A percentile compares a stretch with the other conserved stretches of the same genome.
phyloP scores from a whole-genome alignment of 805 yeast species.

The Hanseniaspora mollemarum region DNA sequence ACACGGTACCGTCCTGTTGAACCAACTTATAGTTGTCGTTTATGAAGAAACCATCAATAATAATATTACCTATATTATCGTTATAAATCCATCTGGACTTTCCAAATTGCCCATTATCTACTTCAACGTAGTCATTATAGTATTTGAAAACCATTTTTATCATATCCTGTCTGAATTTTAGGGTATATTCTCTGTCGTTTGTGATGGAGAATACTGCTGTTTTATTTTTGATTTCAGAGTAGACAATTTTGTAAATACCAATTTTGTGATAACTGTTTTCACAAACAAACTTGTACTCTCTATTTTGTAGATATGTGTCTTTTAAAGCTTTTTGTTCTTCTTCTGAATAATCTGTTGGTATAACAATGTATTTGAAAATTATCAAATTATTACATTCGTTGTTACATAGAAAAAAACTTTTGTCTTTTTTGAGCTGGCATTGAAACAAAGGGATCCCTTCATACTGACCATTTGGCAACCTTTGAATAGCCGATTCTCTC shows the following conservation, averaged over 20 bases:
- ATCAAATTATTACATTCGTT: not conserved
- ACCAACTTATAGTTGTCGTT: not conserved
- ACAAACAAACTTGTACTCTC: not conserved
- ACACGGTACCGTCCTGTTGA: not conserved
- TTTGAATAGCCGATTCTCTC: not conserved
- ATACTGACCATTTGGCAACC: not conserved
- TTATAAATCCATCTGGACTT: constrained; percentile 3
- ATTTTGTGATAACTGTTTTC: not conserved
- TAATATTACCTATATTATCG: constrained; percentile 1
- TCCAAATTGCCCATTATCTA: not conserved
- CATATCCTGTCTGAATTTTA: not conserved
- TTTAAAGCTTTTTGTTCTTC: not conserved
- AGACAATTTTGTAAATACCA: constrained; percentile 1
- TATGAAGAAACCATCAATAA: constrained; percentile 2
- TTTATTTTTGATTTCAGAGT: constrained; percentile 2
- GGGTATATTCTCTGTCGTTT: not conserved
- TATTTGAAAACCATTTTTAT: not conserved
- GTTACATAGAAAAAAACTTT: not conserved
- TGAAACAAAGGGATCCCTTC: constrained; percentile 2
- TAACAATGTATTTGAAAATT: constrained; percentile 4
- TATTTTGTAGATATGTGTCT: not conserved
- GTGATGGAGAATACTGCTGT: not conserved
- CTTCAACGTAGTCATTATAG: not conserved
- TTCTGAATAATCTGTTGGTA: not conserved
- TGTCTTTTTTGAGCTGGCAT: constrained; percentile 1